Evolutionary conservation across 345 rosid species (phyloP).

Genomic region (Populus alba): DNA sequence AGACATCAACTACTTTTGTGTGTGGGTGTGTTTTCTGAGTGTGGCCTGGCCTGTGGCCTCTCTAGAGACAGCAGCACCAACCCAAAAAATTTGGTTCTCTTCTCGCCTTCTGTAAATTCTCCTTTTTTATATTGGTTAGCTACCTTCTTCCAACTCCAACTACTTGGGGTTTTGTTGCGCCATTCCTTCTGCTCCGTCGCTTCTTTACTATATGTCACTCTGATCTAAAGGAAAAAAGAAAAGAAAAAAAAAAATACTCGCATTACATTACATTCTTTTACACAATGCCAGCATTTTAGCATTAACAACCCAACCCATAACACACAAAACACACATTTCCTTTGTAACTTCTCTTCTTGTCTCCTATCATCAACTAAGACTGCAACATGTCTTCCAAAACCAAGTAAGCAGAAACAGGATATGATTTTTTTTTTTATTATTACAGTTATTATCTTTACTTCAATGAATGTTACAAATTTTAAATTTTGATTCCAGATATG

Average conservation of each 20-base stretch:
- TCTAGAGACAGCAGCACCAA: slow-evolving; percentile 38
- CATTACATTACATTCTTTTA: slow-evolving; percentile 7
- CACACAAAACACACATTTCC: background rate
- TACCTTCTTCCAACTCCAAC: background rate
- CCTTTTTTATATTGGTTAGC: background rate
- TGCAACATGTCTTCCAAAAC: slow-evolving; percentile 53
- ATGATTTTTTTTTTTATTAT: background rate
- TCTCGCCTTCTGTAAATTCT: slow-evolving; percentile 2
- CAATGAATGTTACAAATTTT: slow-evolving; percentile 9
- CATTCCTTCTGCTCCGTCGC: background rate
- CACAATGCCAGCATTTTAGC: slow-evolving; percentile 42
- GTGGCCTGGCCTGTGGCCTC: slow-evolving; percentile 27
- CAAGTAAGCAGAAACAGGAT: slow-evolving; percentile 37
- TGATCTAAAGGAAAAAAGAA: slow-evolving; percentile 6
- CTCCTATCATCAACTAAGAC: slow-evolving; percentile 6
- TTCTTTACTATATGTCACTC: background rate
- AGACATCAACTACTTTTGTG: slow-evolving; percentile 8
- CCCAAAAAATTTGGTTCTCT: slow-evolving; percentile 28
- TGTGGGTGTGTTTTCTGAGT: slow-evolving; percentile 4
- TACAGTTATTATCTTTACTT: slow-evolving; percentile 27
- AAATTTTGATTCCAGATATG: background rate
- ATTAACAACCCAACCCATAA: background rate
- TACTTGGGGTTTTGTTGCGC: background rate
- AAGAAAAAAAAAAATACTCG: background rate
- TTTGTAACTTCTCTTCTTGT: background rate